A percentile compares a stretch with the other conserved stretches of the same genome.
Conservation (phyloP, 345 rosid species). For the Citrus medica region DNA sequence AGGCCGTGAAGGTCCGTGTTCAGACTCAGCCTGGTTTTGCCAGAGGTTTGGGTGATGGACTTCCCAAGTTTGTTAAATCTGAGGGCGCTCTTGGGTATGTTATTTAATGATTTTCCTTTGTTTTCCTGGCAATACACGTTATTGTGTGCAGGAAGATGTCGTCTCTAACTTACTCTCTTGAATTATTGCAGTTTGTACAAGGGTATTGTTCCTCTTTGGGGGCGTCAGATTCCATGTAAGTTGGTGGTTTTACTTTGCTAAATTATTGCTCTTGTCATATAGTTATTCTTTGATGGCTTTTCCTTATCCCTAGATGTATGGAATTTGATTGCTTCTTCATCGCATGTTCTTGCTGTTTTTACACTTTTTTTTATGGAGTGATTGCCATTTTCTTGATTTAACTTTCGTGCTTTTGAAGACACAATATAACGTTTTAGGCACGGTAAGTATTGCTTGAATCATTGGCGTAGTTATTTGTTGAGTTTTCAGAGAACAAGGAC, state of each 20-base stretch:
- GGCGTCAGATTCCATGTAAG: constrained; percentile 99
- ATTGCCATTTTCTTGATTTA: background rate
- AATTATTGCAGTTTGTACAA: constrained; percentile 72
- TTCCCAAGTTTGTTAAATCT: constrained; percentile 87
- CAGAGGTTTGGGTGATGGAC: constrained; percentile 87
- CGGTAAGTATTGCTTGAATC: background rate
- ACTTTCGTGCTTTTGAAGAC: background rate
- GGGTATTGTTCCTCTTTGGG: constrained; percentile 97
- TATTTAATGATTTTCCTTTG: background rate
- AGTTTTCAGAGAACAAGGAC: background rate
- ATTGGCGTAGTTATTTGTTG: background rate
- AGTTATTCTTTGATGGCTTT: background rate
- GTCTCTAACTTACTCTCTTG: constrained; percentile 4
- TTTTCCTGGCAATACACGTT: background rate
- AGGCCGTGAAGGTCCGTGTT: constrained; percentile 98
- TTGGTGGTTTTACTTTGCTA: background rate
- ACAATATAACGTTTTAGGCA: background rate
- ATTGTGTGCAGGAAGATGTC: background rate
- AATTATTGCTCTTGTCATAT: background rate
- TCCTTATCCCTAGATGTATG: background rate
- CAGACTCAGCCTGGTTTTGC: constrained; percentile 99
- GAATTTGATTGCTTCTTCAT: background rate
- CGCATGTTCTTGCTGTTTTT: background rate
- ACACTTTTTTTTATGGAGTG: background rate
- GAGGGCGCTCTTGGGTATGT: constrained; percentile 89